Base-by-base conservation (phyloP, 305 asterid species). In the Nicotiana rustica region DNA sequence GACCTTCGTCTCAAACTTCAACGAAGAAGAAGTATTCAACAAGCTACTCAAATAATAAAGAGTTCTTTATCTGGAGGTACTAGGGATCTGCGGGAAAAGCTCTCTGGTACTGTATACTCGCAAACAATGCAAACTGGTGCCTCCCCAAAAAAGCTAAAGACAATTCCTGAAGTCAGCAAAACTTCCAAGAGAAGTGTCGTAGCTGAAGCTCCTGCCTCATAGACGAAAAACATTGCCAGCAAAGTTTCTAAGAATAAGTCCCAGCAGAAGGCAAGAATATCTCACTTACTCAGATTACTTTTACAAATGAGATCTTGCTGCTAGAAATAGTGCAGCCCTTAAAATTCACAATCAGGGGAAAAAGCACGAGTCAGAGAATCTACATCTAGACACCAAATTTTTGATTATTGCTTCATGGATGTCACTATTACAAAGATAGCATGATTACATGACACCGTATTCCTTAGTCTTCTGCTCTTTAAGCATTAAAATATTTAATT, bases 1-100 rank as follows among this genome's bases (percentile, higher is more conserved):
- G 99, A 95, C 90, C 99, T 95, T 89, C 99, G 98, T 64, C 78
- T 91, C 87, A 95, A 94, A 89, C 98, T 94, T 81, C 99, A 96
- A 86, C 44, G 49, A 33, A 88, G 91, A 86, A 95, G 89, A 88
- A 93, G 86, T 83, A 79, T 56, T 49, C 92, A 90, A 71, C 97
- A 88, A 86, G 87, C 89, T 61, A 61, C 88, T 77, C 94, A 83
- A 81, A 86, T 83, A 83, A 90, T 81, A 70, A 89, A 87, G 81
- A 92, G 90, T 77, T 86, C 98, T 80, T 75, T 85, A 78, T 69
- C 91, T 61, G 95, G 94, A 85, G 93, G 94, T 83, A 85, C n/a
- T 14, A 73, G 61, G 64, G 81, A 82, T 75, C 81, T 75, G 52
- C 81, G 77, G 35, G 81, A 62, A 75, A 82, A 73, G 77, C 85